phyloP scores from a whole-genome alignment of 371 early-diverging fungal species.

The Mucor racemosus region DNA sequence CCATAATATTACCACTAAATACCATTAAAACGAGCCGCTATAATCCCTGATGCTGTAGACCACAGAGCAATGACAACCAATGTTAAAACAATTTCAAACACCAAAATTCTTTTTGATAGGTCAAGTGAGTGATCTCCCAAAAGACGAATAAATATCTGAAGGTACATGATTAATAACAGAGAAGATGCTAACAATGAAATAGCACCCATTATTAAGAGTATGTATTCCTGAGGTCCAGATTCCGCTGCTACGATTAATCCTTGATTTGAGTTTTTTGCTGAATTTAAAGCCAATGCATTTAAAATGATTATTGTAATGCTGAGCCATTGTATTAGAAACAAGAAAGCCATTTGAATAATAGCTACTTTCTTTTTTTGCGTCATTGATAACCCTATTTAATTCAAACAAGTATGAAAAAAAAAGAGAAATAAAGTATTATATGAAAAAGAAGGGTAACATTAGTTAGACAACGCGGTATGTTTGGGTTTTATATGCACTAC shows the following conservation, averaged over 20 bases:
- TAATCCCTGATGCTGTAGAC: constrained; percentile 27
- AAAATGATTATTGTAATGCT: constrained; percentile 37
- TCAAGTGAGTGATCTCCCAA: constrained; percentile 10
- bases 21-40: constrained; percentile 29
- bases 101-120: constrained; percentile 19
- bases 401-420: not conserved
- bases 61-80: constrained; percentile 33
- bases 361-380: constrained; percentile 22
- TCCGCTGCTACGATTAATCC: constrained; percentile 21
- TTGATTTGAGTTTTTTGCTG: constrained; percentile 4
- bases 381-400: not conserved
- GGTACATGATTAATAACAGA: constrained; percentile 26
- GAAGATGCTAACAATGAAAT: constrained; percentile 32
- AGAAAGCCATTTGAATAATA: constrained; percentile 27
- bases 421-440: not conserved
- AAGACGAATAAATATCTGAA: constrained; percentile 22
- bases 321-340: constrained; percentile 39
- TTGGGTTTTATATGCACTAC: constrained; percentile 1
- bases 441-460: no score
- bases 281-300: constrained; percentile 26
- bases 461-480: not conserved
- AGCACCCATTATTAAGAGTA: constrained; percentile 29
- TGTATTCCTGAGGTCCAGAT: constrained; percentile 33
- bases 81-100: constrained; percentile 22
- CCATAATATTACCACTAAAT: not conserved